Percentiles rank a stretch among this genome's conserved stretches.
Conservation (phyloP, 2,329 filamentous ascomycete species). For the Cercospora sp. region DNA sequence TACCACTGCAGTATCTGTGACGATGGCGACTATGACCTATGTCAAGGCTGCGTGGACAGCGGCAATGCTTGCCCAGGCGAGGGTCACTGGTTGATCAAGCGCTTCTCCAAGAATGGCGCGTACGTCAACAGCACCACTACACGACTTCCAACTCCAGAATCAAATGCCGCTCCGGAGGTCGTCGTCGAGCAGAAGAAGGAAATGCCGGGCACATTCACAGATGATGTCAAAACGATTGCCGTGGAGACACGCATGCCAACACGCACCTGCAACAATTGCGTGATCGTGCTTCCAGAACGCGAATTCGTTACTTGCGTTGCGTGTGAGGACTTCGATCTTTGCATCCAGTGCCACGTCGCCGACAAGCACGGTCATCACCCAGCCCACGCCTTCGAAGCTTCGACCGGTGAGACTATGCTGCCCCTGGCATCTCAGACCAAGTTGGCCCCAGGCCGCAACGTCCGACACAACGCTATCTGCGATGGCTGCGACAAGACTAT, state of each 20-base stretch:
- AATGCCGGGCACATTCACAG: slow-evolving; percentile 48
- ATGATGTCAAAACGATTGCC: slow-evolving; percentile 46
- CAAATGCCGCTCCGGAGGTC: slow-evolving; percentile 32
- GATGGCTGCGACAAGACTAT: slow-evolving; percentile 92
- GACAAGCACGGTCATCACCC: slow-evolving; percentile 89
- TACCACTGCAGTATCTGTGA: slow-evolving; percentile 96
- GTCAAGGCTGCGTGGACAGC: slow-evolving; percentile 71
- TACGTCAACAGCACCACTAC: slow-evolving; percentile 86
- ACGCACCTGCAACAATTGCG: slow-evolving; percentile 73
- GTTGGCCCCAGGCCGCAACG: slow-evolving; percentile 76
- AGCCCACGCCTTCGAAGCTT: slow-evolving; percentile 74
- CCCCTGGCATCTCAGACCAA: slow-evolving; percentile 64
- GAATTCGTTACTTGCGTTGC: slow-evolving; percentile 81
- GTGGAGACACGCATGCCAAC: slow-evolving; percentile 45
- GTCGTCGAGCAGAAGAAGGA: slow-evolving; percentile 42
- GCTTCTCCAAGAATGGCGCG: slow-evolving; percentile 73
- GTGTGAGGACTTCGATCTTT: slow-evolving; percentile 92
- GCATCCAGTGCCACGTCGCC: slow-evolving; percentile 73
- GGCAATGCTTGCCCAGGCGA: slow-evolving; percentile 76
- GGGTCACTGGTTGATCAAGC: slow-evolving; percentile 93
- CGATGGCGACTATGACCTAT: slow-evolving; percentile 91
- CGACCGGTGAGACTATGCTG: slow-evolving; percentile 63
- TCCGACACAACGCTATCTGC: slow-evolving; percentile 83
- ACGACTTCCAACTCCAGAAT: slow-evolving; percentile 56
- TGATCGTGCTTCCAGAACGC: slow-evolving; percentile 65